Evolutionary conservation across 129 eudicot genomes (phyloP).

Genomic region (Scalesia atractyloides): DNA sequence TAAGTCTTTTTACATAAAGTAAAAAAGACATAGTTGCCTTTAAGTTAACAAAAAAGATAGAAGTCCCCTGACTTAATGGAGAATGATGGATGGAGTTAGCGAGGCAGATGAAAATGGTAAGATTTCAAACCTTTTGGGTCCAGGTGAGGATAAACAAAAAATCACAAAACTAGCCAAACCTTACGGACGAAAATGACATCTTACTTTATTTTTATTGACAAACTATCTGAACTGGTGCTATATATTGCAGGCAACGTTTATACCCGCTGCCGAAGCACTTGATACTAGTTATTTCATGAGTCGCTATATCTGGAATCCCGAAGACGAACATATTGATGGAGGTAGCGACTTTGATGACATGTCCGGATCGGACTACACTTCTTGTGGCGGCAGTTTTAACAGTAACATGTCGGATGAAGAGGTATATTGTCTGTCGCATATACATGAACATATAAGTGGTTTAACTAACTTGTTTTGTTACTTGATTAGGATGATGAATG

Average conservation of each 20-base stretch:
- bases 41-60: too few species aligned
- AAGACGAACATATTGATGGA: conserved; percentile 73
- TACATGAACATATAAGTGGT: background rate
- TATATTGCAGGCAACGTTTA: conserved; percentile 71
- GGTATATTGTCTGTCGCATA: conserved; percentile 37
- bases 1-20: too few species aligned
- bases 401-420: conserved; percentile 80
- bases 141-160: too few species aligned
- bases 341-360: conserved; percentile 82
- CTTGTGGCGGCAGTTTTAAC: conserved; percentile 76
- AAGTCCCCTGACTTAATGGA: too few species aligned
- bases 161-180: too few species aligned
- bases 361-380: conserved; percentile 64
- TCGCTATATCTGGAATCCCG: conserved; percentile 97
- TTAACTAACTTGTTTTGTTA: conserved; percentile 9
- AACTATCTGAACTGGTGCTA: conserved; percentile 21
- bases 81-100: too few species aligned
- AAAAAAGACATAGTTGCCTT: too few species aligned
- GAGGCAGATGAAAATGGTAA: too few species aligned
- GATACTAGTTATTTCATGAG: conserved; percentile 98
- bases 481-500: conserved; percentile 77
- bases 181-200: too few species aligned
- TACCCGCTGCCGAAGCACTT: conserved; percentile 79
- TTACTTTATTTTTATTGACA: background rate
- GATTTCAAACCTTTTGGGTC: too few species aligned